Evolutionary conservation across 2,329 filamentous ascomycete genomes (phyloP).

Genomic region (Aspergillus pseudoviridinutans): DNA sequence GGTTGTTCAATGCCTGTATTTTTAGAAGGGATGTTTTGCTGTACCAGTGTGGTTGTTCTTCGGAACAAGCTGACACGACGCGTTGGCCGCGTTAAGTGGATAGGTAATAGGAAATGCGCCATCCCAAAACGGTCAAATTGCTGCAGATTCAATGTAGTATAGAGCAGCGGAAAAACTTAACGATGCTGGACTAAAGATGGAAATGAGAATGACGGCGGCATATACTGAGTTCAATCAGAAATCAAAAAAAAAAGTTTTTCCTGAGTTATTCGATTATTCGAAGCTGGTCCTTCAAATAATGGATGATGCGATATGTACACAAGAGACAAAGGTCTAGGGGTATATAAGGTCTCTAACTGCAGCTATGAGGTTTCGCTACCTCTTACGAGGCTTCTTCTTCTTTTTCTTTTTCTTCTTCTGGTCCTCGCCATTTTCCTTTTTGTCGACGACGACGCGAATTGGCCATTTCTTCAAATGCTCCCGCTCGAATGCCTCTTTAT

Average conservation of each 20-base stretch:
- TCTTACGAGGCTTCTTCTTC: conserved; percentile 44
- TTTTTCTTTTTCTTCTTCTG: conserved; percentile 47
- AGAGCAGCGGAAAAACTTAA: not conserved
- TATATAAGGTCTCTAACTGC: conserved; percentile 10
- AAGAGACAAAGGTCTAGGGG: conserved; percentile 5
- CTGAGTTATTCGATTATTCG: not conserved
- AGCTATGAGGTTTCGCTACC: conserved; percentile 23
- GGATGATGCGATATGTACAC: not conserved
- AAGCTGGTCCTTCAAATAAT: not conserved
- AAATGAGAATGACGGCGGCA: not conserved
- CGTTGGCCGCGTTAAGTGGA: conserved; percentile 29
- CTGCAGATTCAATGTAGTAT: not conserved
- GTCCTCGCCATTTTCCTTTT: conserved; percentile 28
- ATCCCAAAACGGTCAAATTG: not conserved
- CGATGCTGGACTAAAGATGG: not conserved
- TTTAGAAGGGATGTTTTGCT: not conserved
- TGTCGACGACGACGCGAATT: conserved; percentile 33
- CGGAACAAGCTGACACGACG: conserved; percentile 21
- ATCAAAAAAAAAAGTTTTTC: not conserved
- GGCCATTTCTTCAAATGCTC: conserved; percentile 69
- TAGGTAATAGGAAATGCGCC: not conserved
- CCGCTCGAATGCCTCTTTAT: conserved; percentile 80
- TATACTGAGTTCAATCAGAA: not conserved
- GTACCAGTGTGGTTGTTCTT: not conserved
- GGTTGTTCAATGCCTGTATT: not conserved